Base-by-base conservation (phyloP, 192 early-diverging fungal species). In the Mycoemilia scoparia region DNA sequence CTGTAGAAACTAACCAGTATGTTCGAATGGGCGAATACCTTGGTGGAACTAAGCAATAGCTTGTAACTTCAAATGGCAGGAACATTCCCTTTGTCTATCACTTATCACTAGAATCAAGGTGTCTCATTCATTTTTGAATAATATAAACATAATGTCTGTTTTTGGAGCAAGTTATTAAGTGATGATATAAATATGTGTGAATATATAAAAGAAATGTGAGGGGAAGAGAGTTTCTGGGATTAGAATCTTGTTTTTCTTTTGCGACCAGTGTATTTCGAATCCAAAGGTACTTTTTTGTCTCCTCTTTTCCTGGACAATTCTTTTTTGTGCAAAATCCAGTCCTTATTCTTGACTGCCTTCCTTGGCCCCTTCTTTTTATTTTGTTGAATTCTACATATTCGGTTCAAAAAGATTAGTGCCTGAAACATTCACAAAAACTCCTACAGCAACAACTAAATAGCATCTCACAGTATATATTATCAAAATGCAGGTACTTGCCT, bases 181-280 rank as follows among this genome's bases (percentile, higher is more conserved):
- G n/a, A n/a, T n/a, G n/a, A n/a, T n/a, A n/a, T n/a, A n/a, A n/a
- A n/a, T n/a, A n/a, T n/a, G n/a, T n/a, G n/a, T n/a, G n/a, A n/a
- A n/a, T n/a, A n/a, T n/a, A n/a, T n/a, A n/a, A n/a, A n/a, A n/a
- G n/a, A n/a, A n/a, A n/a, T n/a, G n/a, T n/a, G n/a, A n/a, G n/a
- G n/a, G n/a, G n/a, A n/a, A n/a, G n/a, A n/a, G n/a, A n/a, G n/a
- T n/a, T n/a, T n/a, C n/a, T n/a, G n/a, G n/a, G n/a, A n/a, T 67
- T 64, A 97, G 55, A 97, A 97, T 41, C 68, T 66, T 19, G 74
- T 61, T 51, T 71, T 78, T 61, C 93, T 67, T 57, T 92, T 97
- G 43, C 93, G 67, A 24, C 76, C 93, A 28, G 93, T 95, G 56
- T 82, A 97, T 46, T 88, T 86, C 9, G 88, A 88, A 53, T 97